Percentiles rank a stretch among this genome's conserved stretches.
Conservation (phyloP, 78 protist genomes). For the Chrysochromulina tobinii region DNA sequence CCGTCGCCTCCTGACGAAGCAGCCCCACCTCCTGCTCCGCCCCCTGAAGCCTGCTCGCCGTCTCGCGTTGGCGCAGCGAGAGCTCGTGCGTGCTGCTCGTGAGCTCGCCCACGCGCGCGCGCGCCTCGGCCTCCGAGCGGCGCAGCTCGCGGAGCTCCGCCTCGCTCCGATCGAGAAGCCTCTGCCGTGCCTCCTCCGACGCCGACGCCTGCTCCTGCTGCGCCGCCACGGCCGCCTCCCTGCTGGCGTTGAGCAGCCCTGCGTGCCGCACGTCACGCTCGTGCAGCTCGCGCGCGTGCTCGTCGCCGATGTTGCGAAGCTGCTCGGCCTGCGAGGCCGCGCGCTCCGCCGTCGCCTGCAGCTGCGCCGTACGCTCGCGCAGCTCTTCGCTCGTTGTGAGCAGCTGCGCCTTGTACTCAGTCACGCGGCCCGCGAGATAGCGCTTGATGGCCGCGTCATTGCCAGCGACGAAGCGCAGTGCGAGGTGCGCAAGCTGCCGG, state of each 20-base stretch:
- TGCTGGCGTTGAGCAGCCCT: background rate
- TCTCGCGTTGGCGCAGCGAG: background rate
- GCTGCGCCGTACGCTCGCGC: no score
- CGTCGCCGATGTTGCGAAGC: background rate
- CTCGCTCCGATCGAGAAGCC: background rate
- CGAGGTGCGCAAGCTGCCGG: slow-evolving; percentile 1
- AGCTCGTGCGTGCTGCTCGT: background rate
- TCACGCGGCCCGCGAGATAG: background rate
- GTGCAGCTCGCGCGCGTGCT: background rate
- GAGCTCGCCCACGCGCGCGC: background rate
- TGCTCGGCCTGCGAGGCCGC: background rate
- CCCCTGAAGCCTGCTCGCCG: background rate
- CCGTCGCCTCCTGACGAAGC: background rate
- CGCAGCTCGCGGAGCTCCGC: background rate
- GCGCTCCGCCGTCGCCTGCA: background rate
- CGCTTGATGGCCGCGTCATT: background rate
- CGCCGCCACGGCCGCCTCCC: background rate
- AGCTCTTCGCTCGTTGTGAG: no score
- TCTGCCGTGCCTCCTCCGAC: background rate
- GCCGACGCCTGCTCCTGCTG: background rate
- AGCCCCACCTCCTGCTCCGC: background rate
- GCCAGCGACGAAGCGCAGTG: background rate
- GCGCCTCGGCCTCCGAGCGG: background rate
- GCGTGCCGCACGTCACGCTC: background rate
- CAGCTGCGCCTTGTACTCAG: background rate